A percentile compares a stretch with the other conserved stretches of the same genome.
These are phyloP conservation scores for Dactylellina sp. DNA, from an alignment of 2,329 filamentous ascomycete species.

Conservation along the genomic window DNA sequence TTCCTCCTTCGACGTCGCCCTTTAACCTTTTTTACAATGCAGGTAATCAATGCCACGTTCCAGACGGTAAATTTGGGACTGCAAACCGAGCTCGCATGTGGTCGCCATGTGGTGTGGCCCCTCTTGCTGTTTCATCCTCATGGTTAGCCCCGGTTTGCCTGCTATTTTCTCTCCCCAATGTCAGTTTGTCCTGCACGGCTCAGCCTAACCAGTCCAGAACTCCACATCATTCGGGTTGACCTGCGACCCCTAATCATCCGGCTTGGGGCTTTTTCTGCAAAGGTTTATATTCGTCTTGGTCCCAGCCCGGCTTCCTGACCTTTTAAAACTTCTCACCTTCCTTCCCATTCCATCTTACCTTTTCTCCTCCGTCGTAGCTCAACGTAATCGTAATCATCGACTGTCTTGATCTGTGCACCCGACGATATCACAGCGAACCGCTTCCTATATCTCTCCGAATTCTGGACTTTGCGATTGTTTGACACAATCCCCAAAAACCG, in stretches of 20 bases:
- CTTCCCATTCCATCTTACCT: slow-evolving; percentile 41
- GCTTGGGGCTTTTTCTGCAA: slow-evolving; percentile 17
- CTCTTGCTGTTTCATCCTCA: slow-evolving; percentile 52
- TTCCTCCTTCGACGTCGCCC: slow-evolving; percentile 18
- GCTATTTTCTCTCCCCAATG: slow-evolving; percentile 13
- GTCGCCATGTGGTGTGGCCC: slow-evolving; percentile 53
- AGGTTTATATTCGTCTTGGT: slow-evolving; percentile 54
- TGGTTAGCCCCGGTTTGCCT: slow-evolving; percentile 54
- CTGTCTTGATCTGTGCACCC: neutral
- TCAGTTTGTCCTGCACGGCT: slow-evolving; percentile 45
- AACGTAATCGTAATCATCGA: slow-evolving; percentile 11
- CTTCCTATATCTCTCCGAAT: neutral
- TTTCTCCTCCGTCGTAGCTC: slow-evolving; percentile 5
- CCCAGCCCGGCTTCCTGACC: slow-evolving; percentile 48
- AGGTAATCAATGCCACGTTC: slow-evolving; percentile 57
- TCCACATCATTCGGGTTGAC: slow-evolving; percentile 29
- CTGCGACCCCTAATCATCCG: slow-evolving; percentile 50
- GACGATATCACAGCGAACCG: slow-evolving; percentile 9
- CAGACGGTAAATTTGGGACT: slow-evolving; percentile 53
- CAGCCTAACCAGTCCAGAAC: slow-evolving; percentile 48
- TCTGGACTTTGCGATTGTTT: slow-evolving; percentile 39
- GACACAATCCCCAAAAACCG: slow-evolving; percentile 38
- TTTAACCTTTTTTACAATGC: slow-evolving; percentile 50
- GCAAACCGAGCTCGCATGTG: slow-evolving; percentile 56
- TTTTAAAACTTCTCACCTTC: slow-evolving; percentile 51